These are phyloP conservation scores for Komagataella pastoris DNA, from an alignment of 805 yeast species.

Conservation along the genomic window DNA sequence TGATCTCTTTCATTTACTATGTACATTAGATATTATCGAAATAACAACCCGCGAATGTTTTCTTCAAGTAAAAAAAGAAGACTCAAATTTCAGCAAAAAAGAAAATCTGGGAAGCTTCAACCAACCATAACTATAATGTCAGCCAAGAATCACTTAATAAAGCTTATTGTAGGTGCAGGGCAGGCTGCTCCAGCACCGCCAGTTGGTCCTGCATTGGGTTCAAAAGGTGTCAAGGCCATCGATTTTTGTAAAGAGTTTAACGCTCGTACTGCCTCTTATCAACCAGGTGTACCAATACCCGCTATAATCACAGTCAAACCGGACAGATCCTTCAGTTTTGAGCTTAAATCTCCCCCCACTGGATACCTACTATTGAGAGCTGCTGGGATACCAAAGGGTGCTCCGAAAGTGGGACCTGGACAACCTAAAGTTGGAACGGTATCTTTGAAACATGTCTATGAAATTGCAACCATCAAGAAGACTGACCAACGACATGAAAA, in stretches of 20 bases:
- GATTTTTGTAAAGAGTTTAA: slow-evolving; percentile 98
- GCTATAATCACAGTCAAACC: slow-evolving; percentile 76
- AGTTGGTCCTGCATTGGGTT: slow-evolving; percentile 97
- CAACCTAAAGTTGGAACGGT: slow-evolving; percentile 20
- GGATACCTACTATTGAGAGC: slow-evolving; percentile 76
- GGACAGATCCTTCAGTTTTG: slow-evolving; percentile 83
- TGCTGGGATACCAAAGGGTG: slow-evolving; percentile 70
- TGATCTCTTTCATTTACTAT: not conserved
- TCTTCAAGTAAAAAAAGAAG: not conserved
- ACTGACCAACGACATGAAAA: slow-evolving; percentile 69
- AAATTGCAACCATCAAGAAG: slow-evolving; percentile 87
- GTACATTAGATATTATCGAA: not conserved
- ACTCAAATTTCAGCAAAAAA: not conserved
- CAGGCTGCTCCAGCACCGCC: slow-evolving; percentile 98
- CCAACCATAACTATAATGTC: slow-evolving; percentile 8
- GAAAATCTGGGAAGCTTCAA: not conserved
- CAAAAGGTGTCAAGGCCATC: slow-evolving; percentile 96
- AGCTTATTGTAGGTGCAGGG: slow-evolving; percentile 91
- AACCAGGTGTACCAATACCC: slow-evolving; percentile 85
- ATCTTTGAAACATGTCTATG: slow-evolving; percentile 82
- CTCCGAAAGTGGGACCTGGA: slow-evolving; percentile 50
- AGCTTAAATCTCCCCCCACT: slow-evolving; percentile 84
- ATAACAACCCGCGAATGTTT: not conserved
- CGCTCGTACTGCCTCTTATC: slow-evolving; percentile 83
- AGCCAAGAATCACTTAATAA: slow-evolving; percentile 47